These are phyloP conservation scores for Gigaspora rosea DNA, from an alignment of 192 early-diverging fungal genomes.

Conservation along the genomic window DNA sequence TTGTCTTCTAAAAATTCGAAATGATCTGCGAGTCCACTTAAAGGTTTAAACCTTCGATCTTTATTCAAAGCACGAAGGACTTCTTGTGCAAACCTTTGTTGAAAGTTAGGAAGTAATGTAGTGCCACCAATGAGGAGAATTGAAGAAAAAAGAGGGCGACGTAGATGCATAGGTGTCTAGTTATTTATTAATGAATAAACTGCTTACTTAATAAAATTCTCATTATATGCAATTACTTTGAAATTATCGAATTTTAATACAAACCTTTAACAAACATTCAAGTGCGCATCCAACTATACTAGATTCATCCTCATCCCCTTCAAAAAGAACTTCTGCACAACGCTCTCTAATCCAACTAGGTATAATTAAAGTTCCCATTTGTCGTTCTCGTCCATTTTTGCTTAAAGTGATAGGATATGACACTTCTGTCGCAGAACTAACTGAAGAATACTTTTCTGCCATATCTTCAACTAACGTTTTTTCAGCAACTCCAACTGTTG, in stretches of 20 bases:
- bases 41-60: slow-evolving; percentile 48
- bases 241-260: background rate
- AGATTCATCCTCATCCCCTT: slow-evolving; percentile 69
- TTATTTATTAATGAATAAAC: slow-evolving; percentile 30
- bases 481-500: slow-evolving; percentile 34
- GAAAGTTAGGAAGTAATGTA: slow-evolving; percentile 72
- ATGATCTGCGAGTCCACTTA: slow-evolving; percentile 50
- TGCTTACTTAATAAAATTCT: background rate
- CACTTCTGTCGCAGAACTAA: slow-evolving; percentile 51
- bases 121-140: slow-evolving; percentile 81
- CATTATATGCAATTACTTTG: background rate
- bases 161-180: slow-evolving; percentile 70
- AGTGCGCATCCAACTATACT: slow-evolving; percentile 59
- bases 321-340: slow-evolving; percentile 76
- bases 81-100: slow-evolving; percentile 61
- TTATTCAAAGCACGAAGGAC: slow-evolving; percentile 54
- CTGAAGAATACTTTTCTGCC: slow-evolving; percentile 46
- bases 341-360: slow-evolving; percentile 88
- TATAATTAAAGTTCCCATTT: slow-evolving; percentile 54
- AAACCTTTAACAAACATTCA: slow-evolving; percentile 55
- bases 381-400: slow-evolving; percentile 40
- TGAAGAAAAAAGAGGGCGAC: slow-evolving; percentile 62
- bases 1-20: slow-evolving; percentile 59
- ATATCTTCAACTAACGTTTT: slow-evolving; percentile 46
- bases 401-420: slow-evolving; percentile 45